Evolutionary conservation across 139 green algal genomes (phyloP).

Genomic region (Edaphochlamys debaryana): DNA sequence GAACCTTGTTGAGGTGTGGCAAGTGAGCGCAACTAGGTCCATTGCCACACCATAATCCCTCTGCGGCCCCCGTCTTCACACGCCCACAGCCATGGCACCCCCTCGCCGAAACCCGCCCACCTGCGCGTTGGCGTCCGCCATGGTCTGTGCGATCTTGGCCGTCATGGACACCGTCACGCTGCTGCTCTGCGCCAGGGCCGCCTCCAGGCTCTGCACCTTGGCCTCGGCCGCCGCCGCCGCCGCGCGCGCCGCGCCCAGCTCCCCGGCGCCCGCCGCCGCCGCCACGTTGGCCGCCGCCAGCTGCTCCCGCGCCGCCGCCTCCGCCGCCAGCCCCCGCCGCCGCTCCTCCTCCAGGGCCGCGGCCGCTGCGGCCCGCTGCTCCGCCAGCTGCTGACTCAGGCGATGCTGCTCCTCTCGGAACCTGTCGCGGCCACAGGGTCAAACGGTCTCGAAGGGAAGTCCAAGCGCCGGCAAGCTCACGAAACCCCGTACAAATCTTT

Average conservation of each 20-base stretch:
- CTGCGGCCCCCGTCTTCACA: too few relatives aligned
- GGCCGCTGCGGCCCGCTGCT: conserved; percentile 48
- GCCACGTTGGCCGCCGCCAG: conserved; percentile 22
- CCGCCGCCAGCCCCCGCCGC: conserved; percentile 3
- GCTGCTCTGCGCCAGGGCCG: conserved; percentile 64
- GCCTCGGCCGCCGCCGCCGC: conserved; percentile 51
- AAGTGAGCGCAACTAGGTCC: too few relatives aligned
- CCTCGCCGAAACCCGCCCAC: too few relatives aligned
- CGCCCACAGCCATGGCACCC: too few relatives aligned
- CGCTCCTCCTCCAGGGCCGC: conserved; percentile 45
- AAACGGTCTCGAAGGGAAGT: too few relatives aligned
- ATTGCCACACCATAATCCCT: too few relatives aligned
- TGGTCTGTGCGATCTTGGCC: conserved; percentile 56
- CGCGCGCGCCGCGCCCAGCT: conserved; percentile 26
- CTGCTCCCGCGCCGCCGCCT: conserved; percentile 51
- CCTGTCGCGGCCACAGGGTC: conserved; percentile 12
- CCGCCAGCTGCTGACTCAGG: conserved; percentile 40
- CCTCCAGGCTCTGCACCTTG: conserved; percentile 40
- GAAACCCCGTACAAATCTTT: too few relatives aligned
- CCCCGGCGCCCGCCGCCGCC: neutral
- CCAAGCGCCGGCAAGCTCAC: too few relatives aligned
- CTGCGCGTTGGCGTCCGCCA: conserved; percentile 51
- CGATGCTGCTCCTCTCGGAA: conserved; percentile 43
- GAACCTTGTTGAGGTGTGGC: too few relatives aligned
- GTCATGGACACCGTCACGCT: conserved; percentile 62